Base-by-base conservation (phyloP, 129 eudicot species). In the Scalesia atractyloides region DNA sequence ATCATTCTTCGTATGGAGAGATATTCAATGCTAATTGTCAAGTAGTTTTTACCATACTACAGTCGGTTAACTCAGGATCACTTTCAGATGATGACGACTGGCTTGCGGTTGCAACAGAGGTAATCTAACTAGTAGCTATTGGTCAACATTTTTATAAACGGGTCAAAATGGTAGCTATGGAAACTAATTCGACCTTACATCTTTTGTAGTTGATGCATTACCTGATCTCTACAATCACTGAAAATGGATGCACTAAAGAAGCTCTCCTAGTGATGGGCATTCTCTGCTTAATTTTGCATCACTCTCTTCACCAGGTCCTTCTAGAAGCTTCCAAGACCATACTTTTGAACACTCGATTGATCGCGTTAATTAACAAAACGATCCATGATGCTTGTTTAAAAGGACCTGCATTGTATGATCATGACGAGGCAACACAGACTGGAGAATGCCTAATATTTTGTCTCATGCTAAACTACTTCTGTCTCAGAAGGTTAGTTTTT, bases 291-390 rank as follows among this genome's bases (percentile, higher is more conserved):
- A 81, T 90, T 66, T 84, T 95, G 88, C 83, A 88, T 75, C 96
- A 86, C 78, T 95, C 99, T 10, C 82, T 87, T 57, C 76, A 77
- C 22, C 81, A 75, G 15, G 86, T 72, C 58, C 82, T 95, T 49
- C 62, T 79, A 48, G 96, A 90, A 86, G 89, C 96, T 75, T 86
- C 99, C 64, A 95, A 90, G 83, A 72, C 84, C 68, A 80, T 90
- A 67, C 81, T 86, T 76, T 64, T 90, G 68, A 90, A 78, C 85
- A 79, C 80, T 73, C 83, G 83, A 46, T 70, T 86, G 77, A 70
- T 84, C 58, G 76, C 88, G 41, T 57, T 68, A 61, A 52, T 88
- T 59, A 74, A 73, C 67, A 78, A 56, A 69, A 62, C 79, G 66
- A 66, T 95, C 68, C 69, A 67, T 30, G 88, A 82, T 64, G 91